A percentile compares a stretch with the other conserved stretches of the same genome.
These are phyloP conservation scores for Eucalyptus pauciflora DNA, from an alignment of 345 rosid species.

Conservation along the genomic window DNA sequence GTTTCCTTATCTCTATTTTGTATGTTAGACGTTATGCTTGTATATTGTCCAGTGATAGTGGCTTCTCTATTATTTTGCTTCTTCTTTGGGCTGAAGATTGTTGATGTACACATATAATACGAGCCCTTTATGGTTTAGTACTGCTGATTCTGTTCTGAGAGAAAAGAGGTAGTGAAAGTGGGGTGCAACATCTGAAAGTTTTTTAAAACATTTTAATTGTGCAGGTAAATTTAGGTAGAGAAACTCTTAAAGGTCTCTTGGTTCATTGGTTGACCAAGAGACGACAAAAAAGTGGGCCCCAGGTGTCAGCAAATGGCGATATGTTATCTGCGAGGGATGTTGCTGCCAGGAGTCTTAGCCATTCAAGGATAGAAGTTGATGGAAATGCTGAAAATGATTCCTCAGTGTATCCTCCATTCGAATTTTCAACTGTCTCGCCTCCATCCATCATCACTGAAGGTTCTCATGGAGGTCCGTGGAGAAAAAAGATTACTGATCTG, in stretches of 20 bases:
- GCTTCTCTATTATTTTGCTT: neutral
- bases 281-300: slow-evolving; percentile 64
- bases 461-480: slow-evolving; percentile 97
- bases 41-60: neutral
- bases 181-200: neutral
- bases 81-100: neutral
- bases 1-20: neutral
- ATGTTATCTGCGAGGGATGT: slow-evolving; percentile 50
- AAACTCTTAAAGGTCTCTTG: slow-evolving; percentile 90
- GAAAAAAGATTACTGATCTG: slow-evolving; percentile 82
- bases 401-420: slow-evolving; percentile 80
- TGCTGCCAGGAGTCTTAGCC: slow-evolving; percentile 36
- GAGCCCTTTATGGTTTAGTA: neutral
- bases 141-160: neutral
- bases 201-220: neutral
- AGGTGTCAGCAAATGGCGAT: slow-evolving; percentile 67
- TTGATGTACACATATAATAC: neutral
- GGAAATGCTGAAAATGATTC: slow-evolving; percentile 65
- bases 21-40: neutral
- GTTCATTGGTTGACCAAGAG: slow-evolving; percentile 85
- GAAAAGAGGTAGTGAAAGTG: neutral
- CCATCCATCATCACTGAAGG: slow-evolving; percentile 98
- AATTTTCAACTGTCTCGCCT: slow-evolving; percentile 69
- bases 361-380: slow-evolving; percentile 64
- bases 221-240: slow-evolving; percentile 96